Evolutionary conservation across 129 eudicot genomes (phyloP).

Genomic region (Calendula officinalis): DNA sequence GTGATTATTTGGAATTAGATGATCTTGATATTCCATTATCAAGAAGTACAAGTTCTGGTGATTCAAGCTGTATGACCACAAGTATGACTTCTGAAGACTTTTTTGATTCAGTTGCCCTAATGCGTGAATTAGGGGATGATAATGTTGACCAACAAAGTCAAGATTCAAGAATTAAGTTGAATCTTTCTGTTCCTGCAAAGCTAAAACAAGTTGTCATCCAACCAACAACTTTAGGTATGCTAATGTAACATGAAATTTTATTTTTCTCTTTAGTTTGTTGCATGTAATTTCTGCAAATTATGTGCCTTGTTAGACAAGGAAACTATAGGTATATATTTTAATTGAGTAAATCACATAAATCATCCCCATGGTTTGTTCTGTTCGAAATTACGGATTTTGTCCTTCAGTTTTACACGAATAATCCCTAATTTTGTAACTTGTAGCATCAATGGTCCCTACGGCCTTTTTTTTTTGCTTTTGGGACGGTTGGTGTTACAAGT

Average conservation of each 20-base stretch:
- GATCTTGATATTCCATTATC: conserved; percentile 56
- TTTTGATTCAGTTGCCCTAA: conserved; percentile 50
- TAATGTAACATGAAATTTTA: no score
- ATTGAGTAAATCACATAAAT: no score
- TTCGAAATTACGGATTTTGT: no score
- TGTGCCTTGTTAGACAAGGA: conserved; percentile 1
- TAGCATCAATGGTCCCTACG: no score
- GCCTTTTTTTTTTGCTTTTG: no score
- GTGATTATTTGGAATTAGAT: conserved; percentile 61
- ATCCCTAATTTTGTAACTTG: no score
- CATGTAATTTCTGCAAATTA: conserved; percentile 4
- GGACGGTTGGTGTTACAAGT: no score
- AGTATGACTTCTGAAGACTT: conserved; percentile 54
- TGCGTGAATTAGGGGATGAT: conserved; percentile 55
- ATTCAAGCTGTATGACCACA: conserved; percentile 52
- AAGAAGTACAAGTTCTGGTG: conserved; percentile 54
- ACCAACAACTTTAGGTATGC: conserved; percentile 56
- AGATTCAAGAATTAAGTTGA: conserved; percentile 38
- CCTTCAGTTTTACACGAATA: no score
- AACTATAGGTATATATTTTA: not conserved
- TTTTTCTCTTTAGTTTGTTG: not conserved
- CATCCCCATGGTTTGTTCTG: no score
- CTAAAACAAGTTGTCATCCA: conserved; percentile 41
- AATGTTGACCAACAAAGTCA: conserved; percentile 17
- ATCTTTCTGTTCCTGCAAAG: conserved; percentile 31